Conservation (phyloP, 371 early-diverging fungal species). For the Zychaea mexicana region DNA sequence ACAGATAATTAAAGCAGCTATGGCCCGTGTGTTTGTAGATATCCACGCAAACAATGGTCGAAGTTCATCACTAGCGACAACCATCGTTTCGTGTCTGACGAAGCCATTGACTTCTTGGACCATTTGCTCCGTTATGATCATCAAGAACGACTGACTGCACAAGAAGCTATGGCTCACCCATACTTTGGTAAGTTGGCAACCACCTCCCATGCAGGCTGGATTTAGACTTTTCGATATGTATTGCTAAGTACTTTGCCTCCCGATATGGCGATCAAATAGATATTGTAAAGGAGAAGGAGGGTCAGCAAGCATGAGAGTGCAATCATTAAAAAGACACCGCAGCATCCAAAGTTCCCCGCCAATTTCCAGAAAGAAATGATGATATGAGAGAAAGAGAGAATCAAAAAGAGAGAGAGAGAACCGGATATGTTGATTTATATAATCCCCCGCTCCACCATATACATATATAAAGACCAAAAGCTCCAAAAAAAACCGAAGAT, state of each 20-base stretch:
- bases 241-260: neutral
- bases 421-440: too few relatives aligned
- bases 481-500: too few relatives aligned
- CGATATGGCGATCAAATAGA: neutral
- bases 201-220: neutral
- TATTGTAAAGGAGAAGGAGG: constrained; percentile 11
- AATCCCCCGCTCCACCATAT: too few relatives aligned
- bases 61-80: constrained; percentile 91
- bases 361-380: too few relatives aligned
- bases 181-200: constrained; percentile 66
- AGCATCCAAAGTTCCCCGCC: too few relatives aligned
- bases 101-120: constrained; percentile 94
- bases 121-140: constrained; percentile 97
- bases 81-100: constrained; percentile 86
- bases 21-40: constrained; percentile 46
- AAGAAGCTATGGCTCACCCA: constrained; percentile 94
- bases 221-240: neutral
- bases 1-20: neutral
- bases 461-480: too few relatives aligned
- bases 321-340: too few relatives aligned
- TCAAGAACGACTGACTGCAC: constrained; percentile 94
- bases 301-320: neutral
- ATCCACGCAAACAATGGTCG: constrained; percentile 94
- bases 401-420: too few relatives aligned
- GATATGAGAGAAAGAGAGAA: too few relatives aligned